These are phyloP conservation scores for Boechera divaricarpa DNA, from an alignment of 345 rosid genomes.

Conservation along the genomic window DNA sequence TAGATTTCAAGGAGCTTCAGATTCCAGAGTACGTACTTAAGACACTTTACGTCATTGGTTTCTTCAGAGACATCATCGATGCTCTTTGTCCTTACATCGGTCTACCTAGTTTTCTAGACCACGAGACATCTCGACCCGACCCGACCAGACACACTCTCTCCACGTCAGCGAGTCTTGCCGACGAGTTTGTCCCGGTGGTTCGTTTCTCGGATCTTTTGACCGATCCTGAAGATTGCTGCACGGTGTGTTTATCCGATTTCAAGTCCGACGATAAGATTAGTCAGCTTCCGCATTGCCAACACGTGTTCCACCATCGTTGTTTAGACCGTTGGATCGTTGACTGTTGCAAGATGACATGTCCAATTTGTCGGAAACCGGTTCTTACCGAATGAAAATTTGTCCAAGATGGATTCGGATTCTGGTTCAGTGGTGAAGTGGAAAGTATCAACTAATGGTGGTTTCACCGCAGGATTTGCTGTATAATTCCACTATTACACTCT, in stretches of 20 bases:
- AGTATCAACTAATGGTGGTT: not conserved
- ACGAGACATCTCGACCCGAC: constrained; percentile 45
- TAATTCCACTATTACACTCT: too few relatives aligned
- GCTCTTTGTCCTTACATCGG: constrained; percentile 59
- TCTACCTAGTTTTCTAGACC: constrained; percentile 63
- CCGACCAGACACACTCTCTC: constrained; percentile 19
- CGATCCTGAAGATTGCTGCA: constrained; percentile 71
- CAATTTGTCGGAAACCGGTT: constrained; percentile 64
- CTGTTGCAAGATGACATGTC: constrained; percentile 66
- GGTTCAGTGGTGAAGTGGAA: constrained; percentile 10
- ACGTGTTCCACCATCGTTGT: constrained; percentile 66
- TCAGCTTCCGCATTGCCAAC: constrained; percentile 58
- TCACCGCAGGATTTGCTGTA: not conserved
- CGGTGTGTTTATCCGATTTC: constrained; percentile 77
- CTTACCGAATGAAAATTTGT: constrained; percentile 48
- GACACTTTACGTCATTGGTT: constrained; percentile 57
- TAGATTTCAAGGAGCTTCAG: constrained; percentile 59
- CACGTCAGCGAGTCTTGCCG: constrained; percentile 52
- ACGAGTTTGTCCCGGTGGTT: constrained; percentile 63
- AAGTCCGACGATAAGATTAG: constrained; percentile 59
- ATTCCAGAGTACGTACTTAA: constrained; percentile 66
- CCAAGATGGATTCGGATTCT: constrained; percentile 50
- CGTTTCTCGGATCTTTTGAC: constrained; percentile 58
- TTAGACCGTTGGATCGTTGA: constrained; percentile 77
- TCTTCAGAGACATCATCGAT: constrained; percentile 54